Conservation (phyloP, 495 filamentous ascomycete species). For the Daldinia concentrica region DNA sequence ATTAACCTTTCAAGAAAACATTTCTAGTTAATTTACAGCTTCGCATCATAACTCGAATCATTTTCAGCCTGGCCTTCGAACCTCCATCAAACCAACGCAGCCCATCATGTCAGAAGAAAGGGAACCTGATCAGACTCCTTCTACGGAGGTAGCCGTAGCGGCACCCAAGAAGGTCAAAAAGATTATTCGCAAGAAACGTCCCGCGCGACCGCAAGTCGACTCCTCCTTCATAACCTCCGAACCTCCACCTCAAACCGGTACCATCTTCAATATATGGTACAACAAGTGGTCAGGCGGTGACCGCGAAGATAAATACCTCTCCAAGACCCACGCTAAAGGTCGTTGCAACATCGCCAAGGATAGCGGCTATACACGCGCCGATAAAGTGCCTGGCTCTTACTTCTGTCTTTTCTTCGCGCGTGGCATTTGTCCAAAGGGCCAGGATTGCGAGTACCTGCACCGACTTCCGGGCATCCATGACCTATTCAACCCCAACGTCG, state of each 20-base stretch:
- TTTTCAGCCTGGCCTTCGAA: slow-evolving; percentile 21
- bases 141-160: slow-evolving; percentile 57
- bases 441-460: slow-evolving; percentile 95
- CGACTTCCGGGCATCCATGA: slow-evolving; percentile 84
- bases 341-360: slow-evolving; percentile 86
- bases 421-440: slow-evolving; percentile 83
- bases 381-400: slow-evolving; percentile 76
- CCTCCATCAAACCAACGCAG: slow-evolving; percentile 8
- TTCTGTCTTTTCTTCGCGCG: slow-evolving; percentile 93
- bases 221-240: slow-evolving; percentile 78
- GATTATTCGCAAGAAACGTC: slow-evolving; percentile 71
- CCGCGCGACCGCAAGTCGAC: slow-evolving; percentile 81
- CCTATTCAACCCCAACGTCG: slow-evolving; percentile 86
- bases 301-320: slow-evolving; percentile 87
- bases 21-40: slow-evolving; percentile 21
- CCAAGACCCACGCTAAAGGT: slow-evolving; percentile 72
- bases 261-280: slow-evolving; percentile 94
- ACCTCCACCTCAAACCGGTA: slow-evolving; percentile 88
- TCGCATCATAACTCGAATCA: slow-evolving; percentile 15
- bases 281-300: slow-evolving; percentile 97
- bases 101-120: slow-evolving; percentile 48
- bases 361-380: slow-evolving; percentile 87
- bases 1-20: slow-evolving; percentile 24
- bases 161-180: slow-evolving; percentile 69
- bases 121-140: slow-evolving; percentile 41